phyloP scores from a whole-genome alignment of 2,329 filamentous ascomycete genomes.

The Penicillium decumbens region DNA sequence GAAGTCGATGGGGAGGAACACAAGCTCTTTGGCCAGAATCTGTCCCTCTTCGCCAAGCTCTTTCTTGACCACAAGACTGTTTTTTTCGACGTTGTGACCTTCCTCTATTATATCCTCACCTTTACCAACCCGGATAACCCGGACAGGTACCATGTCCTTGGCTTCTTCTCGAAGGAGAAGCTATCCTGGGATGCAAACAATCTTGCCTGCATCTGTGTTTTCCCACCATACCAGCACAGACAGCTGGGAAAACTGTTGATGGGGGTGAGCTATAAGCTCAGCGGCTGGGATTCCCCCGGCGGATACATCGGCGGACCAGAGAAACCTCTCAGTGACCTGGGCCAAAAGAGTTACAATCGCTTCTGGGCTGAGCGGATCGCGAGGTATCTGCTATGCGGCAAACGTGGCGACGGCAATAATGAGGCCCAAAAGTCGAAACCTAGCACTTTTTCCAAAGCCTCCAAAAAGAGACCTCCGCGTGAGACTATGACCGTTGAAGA shows the following conservation, averaged over 20 bases:
- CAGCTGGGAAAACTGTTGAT: slow-evolving; percentile 85
- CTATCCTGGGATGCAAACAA: slow-evolving; percentile 99
- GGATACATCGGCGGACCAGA: slow-evolving; percentile 84
- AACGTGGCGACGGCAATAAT: slow-evolving; percentile 25
- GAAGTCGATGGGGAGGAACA: slow-evolving; percentile 87
- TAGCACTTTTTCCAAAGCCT: slow-evolving; percentile 28
- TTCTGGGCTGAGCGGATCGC: slow-evolving; percentile 86
- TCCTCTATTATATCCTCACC: slow-evolving; percentile 90
- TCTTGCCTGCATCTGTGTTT: slow-evolving; percentile 89
- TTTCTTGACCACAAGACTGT: slow-evolving; percentile 98
- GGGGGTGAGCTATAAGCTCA: slow-evolving; percentile 89
- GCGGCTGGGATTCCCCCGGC: slow-evolving; percentile 61
- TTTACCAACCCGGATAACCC: slow-evolving; percentile 56
- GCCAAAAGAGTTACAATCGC: slow-evolving; percentile 72
- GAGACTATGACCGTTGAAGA: slow-evolving; percentile 62
- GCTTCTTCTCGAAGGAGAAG: slow-evolving; percentile 99
- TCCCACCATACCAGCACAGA: slow-evolving; percentile 90
- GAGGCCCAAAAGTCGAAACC: slow-evolving; percentile 30
- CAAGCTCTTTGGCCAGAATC: slow-evolving; percentile 87
- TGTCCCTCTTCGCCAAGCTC: slow-evolving; percentile 92
- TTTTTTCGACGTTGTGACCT: slow-evolving; percentile 92
- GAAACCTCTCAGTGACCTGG: slow-evolving; percentile 83
- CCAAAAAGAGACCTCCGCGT: slow-evolving; percentile 41
- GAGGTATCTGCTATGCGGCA: slow-evolving; percentile 53
- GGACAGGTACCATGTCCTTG: slow-evolving; percentile 60